These are phyloP conservation scores for Camelina sativa DNA, from an alignment of 345 rosid species.

Conservation along the genomic window DNA sequence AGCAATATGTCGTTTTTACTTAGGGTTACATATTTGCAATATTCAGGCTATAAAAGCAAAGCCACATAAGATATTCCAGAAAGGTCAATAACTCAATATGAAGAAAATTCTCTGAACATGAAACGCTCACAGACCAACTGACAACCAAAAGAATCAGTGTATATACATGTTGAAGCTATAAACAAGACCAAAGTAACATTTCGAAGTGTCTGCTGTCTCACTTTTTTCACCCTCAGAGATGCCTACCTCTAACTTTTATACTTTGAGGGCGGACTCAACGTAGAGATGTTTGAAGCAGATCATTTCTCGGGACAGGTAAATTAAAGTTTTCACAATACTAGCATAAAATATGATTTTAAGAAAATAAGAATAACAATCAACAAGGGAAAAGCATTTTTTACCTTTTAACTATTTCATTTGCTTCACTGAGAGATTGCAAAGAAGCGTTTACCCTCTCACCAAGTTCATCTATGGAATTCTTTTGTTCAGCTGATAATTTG, in stretches of 20 bases:
- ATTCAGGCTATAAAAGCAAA: conserved; percentile 1
- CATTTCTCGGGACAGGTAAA: conserved; percentile 11
- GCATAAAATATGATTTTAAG: conserved; percentile 12
- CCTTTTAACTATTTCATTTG: conserved; percentile 86
- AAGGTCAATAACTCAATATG: background rate
- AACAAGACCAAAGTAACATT: conserved; percentile 1
- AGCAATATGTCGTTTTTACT: conserved; percentile 28
- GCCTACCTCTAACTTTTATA: background rate
- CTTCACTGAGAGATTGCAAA: conserved; percentile 81
- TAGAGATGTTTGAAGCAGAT: background rate
- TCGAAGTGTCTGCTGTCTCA: background rate
- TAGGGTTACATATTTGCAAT: conserved; percentile 4
- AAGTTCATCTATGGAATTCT: conserved; percentile 78
- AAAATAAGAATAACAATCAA: conserved; percentile 20
- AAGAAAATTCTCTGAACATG: conserved; percentile 1
- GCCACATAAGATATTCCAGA: conserved; percentile 19
- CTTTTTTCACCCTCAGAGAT: background rate
- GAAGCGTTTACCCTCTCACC: conserved; percentile 80
- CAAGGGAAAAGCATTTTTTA: conserved; percentile 33
- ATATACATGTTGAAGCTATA: background rate
- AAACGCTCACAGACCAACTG: conserved; percentile 7
- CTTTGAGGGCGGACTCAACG: background rate
- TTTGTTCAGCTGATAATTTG: conserved; percentile 74
- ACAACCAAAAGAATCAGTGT: background rate
- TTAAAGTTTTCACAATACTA: conserved; percentile 11